Conservation (phyloP, 805 yeast species). For the Ogataea allantospora region DNA sequence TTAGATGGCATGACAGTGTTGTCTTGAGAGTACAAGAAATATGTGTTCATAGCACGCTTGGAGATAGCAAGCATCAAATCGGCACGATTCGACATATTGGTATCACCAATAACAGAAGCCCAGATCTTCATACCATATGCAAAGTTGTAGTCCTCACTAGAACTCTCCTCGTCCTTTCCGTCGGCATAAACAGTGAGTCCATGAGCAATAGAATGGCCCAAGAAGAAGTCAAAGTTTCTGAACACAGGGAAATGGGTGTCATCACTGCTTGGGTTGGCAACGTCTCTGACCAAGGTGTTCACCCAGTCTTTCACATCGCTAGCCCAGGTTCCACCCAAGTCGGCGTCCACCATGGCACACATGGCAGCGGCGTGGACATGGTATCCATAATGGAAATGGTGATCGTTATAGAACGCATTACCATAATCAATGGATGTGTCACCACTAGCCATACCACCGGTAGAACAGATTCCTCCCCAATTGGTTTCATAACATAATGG, state of each 20-base stretch:
- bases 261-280: constrained; percentile 52
- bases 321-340: constrained; percentile 51
- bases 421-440: constrained; percentile 64
- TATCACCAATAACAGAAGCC: constrained; percentile 56
- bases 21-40: constrained; percentile 47
- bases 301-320: constrained; percentile 51
- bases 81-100: constrained; percentile 51
- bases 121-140: constrained; percentile 65
- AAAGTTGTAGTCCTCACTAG: constrained; percentile 65
- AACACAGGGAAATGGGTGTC: constrained; percentile 58
- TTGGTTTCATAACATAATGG: constrained; percentile 75
- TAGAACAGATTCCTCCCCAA: constrained; percentile 73
- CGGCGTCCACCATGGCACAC: constrained; percentile 51
- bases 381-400: constrained; percentile 75
- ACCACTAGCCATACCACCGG: constrained; percentile 49
- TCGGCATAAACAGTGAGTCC: constrained; percentile 57
- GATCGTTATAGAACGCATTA: constrained; percentile 69
- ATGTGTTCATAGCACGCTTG: constrained; percentile 48
- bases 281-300: constrained; percentile 58
- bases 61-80: constrained; percentile 55
- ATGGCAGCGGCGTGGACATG: constrained; percentile 71
- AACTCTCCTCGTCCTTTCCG: constrained; percentile 65
- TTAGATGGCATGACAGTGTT: constrained; percentile 48
- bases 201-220: constrained; percentile 70
- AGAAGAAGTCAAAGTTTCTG: constrained; percentile 62